phyloP scores from a whole-genome alignment of 2,329 filamentous ascomycete genomes.

The Trichoderma citrinoviride region DNA sequence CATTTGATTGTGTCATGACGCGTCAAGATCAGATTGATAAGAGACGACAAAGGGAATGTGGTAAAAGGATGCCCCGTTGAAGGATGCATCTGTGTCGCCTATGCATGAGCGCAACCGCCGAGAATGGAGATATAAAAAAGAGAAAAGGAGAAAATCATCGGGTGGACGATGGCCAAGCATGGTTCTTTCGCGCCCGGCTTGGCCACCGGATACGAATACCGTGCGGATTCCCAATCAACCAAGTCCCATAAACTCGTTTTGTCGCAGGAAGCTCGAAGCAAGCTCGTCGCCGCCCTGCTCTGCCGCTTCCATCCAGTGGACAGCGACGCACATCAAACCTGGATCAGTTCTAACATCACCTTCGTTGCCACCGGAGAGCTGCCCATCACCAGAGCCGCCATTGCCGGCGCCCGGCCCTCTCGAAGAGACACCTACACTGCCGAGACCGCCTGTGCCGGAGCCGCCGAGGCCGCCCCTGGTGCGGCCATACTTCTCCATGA shows the following conservation, averaged over 20 bases:
- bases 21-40: neutral
- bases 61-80: neutral
- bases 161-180: neutral
- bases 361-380: constrained; percentile 36
- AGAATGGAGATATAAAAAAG: constrained; percentile 25
- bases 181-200: neutral
- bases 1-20: constrained; percentile 1
- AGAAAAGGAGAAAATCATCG: constrained; percentile 23
- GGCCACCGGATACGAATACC: constrained; percentile 21
- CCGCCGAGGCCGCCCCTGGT: constrained; percentile 29
- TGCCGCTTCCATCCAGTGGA: constrained; percentile 96
- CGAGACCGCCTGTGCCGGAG: constrained; percentile 27
- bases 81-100: constrained; percentile 1
- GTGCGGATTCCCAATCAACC: constrained; percentile 25
- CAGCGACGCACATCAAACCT: constrained; percentile 85
- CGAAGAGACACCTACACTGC: constrained; percentile 27
- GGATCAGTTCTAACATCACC: constrained; percentile 69
- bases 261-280: constrained; percentile 76
- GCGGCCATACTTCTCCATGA: constrained; percentile 68
- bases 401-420: constrained; percentile 28
- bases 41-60: constrained; percentile 2
- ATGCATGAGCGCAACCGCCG: constrained; percentile 18
- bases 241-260: constrained; percentile 50
- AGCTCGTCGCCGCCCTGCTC: constrained; percentile 82
- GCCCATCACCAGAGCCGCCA: constrained; percentile 26